Percentiles rank a stretch among this genome's conserved stretches.
phyloP scores from a whole-genome alignment of 2,329 filamentous ascomycete genomes.

The Colletotrichum incanum region DNA sequence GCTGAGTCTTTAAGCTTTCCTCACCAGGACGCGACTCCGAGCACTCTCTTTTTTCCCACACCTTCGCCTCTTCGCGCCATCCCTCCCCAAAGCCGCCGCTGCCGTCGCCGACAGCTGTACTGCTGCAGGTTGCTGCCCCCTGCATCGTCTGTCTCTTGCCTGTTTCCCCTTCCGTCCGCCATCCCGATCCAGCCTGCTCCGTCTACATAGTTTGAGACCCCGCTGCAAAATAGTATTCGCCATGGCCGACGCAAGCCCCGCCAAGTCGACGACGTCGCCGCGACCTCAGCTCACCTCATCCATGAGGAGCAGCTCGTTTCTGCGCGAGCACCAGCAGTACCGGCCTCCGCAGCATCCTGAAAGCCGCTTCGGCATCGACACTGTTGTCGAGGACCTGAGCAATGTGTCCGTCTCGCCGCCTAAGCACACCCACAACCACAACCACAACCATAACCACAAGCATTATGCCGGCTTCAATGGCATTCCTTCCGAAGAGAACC shows the following conservation, averaged over 20 bases:
- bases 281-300: constrained; percentile 65
- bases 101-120: constrained; percentile 15
- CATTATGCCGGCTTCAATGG: constrained; percentile 70
- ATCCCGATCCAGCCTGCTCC: not conserved
- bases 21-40: constrained; percentile 30
- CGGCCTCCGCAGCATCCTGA: constrained; percentile 70
- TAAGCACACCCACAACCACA: constrained; percentile 20
- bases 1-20: constrained; percentile 28
- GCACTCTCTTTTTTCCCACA: constrained; percentile 13
- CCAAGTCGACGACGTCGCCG: constrained; percentile 51
- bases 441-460: constrained; percentile 47
- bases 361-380: constrained; percentile 74
- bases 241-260: constrained; percentile 54
- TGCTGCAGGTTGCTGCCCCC: constrained; percentile 12
- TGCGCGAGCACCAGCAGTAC: constrained; percentile 76
- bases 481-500: constrained; percentile 72
- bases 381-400: constrained; percentile 72
- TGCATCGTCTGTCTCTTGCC: constrained; percentile 12
- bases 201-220: constrained; percentile 2
- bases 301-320: constrained; percentile 74
- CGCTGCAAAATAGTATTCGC: constrained; percentile 21
- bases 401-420: constrained; percentile 56
- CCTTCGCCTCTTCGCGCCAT: not conserved
- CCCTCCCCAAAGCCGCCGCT: constrained; percentile 9
- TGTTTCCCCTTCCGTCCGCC: not conserved